A percentile compares a stretch with the other conserved stretches of the same genome.
Conservation (phyloP, 1,139 yeast species). For the Schizosaccharomyces versatilis region DNA sequence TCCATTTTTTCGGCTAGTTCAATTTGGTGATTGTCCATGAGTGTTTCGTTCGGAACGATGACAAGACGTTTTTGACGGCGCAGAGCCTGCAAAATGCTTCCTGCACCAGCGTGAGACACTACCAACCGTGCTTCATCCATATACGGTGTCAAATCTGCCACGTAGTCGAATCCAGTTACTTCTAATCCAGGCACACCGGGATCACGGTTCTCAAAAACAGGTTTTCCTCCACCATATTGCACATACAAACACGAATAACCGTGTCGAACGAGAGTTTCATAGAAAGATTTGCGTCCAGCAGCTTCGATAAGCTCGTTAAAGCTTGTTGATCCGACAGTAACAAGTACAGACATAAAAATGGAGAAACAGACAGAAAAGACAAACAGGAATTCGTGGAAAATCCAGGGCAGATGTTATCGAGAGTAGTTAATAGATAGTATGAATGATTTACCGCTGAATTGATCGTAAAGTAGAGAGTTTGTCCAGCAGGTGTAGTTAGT, state of each 20-base stretch:
- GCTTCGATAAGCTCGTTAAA: conserved; percentile 32
- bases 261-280: conserved; percentile 19
- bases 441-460: no score
- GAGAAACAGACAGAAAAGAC: no score
- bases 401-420: no score
- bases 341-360: conserved; percentile 20
- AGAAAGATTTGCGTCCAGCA: conserved; percentile 22
- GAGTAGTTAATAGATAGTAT: no score
- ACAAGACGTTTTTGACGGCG: conserved; percentile 27
- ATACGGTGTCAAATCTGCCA: conserved; percentile 25
- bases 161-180: conserved; percentile 18
- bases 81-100: conserved; percentile 63
- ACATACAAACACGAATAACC: conserved; percentile 28
- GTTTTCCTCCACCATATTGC: conserved; percentile 45
- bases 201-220: conserved; percentile 16
- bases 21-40: conserved; percentile 74
- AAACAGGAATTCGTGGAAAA: no score
- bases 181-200: conserved; percentile 2
- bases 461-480: no score
- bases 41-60: conserved; percentile 45
- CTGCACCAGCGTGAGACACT: conserved; percentile 84
- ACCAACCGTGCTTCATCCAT: conserved; percentile 32
- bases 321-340: conserved; percentile 73
- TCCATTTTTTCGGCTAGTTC: conserved; percentile 47
- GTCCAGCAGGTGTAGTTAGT: no score